These are phyloP conservation scores for Solanum raphanifolium DNA, from an alignment of 257 asterid species.

Conservation along the genomic window DNA sequence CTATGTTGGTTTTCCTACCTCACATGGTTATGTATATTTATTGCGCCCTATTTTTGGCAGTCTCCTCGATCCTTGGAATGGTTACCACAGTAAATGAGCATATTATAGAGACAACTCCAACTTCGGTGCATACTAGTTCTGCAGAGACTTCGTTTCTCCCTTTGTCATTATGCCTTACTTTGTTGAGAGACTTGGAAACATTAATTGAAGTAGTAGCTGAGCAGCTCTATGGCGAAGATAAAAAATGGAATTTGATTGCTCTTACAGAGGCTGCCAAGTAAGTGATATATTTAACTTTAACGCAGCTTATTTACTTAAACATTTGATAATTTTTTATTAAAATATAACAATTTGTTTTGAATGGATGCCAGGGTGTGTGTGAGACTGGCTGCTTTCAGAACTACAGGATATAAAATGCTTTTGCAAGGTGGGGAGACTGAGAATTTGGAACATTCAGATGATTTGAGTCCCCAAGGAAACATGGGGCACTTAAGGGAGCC, in stretches of 20 bases:
- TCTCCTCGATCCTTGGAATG: constrained; percentile 73
- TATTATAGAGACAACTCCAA: constrained; percentile 61
- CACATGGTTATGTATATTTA: not conserved
- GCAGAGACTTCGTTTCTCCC: constrained; percentile 60
- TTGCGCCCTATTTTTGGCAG: constrained; percentile 32
- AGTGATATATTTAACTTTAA: not conserved
- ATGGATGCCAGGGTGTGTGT: constrained; percentile 55
- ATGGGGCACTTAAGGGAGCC: constrained; percentile 19
- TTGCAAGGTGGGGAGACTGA: constrained; percentile 81
- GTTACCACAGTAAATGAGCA: constrained; percentile 71
- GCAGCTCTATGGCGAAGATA: constrained; percentile 70
- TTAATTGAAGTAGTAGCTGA: constrained; percentile 90
- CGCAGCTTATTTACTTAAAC: not conserved
- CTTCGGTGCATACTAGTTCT: constrained; percentile 15
- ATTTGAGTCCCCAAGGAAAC: constrained; percentile 17
- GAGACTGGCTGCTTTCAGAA: constrained; percentile 53
- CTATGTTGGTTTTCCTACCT: not conserved
- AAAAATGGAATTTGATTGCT: constrained; percentile 85
- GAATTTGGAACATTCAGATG: constrained; percentile 29
- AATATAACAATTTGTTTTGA: constrained; percentile 2
- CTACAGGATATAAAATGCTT: constrained; percentile 83
- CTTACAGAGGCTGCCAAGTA: constrained; percentile 76
- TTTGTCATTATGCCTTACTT: constrained; percentile 67
- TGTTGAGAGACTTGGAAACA: constrained; percentile 94
- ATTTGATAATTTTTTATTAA: not conserved